phyloP scores from a whole-genome alignment of 371 early-diverging fungal genomes.

The Dinochytrium kinnereticum region DNA sequence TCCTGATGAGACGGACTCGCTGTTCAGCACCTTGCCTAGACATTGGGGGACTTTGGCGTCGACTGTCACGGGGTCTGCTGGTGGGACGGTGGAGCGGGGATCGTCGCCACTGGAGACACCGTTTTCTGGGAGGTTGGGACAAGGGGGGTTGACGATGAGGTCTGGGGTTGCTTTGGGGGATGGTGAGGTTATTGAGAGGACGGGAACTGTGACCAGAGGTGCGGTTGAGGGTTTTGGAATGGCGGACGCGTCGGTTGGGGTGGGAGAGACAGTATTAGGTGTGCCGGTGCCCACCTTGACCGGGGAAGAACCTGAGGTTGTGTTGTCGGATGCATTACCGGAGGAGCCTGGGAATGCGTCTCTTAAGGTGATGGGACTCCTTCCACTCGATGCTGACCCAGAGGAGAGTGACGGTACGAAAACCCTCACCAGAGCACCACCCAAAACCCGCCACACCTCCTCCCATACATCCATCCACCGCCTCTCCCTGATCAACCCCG shows the following conservation, averaged over 20 bases:
- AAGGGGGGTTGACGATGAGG: neutral
- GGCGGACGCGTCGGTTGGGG: too few relatives aligned
- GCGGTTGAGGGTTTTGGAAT: neutral
- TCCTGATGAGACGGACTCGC: neutral
- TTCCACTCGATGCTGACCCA: too few relatives aligned
- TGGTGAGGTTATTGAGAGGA: neutral
- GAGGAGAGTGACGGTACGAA: neutral
- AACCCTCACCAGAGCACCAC: too few relatives aligned
- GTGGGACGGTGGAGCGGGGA: neutral
- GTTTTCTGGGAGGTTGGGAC: neutral
- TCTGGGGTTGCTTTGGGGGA: neutral
- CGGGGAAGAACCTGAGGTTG: too few relatives aligned
- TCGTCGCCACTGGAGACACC: neutral
- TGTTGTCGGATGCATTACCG: too few relatives aligned
- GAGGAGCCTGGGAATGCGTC: too few relatives aligned
- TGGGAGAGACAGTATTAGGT: too few relatives aligned
- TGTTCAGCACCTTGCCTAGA: conserved; percentile 14
- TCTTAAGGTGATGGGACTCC: too few relatives aligned
- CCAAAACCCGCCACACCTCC: too few relatives aligned
- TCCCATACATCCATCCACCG: too few relatives aligned
- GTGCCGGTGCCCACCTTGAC: too few relatives aligned
- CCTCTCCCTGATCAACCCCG: too few relatives aligned
- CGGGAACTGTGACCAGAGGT: neutral
- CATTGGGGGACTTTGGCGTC: neutral
- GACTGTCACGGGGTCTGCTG: neutral